Evolutionary conservation across 2,329 filamentous ascomycete species (phyloP).

Genomic region (Rasamsonia emersonii): DNA sequence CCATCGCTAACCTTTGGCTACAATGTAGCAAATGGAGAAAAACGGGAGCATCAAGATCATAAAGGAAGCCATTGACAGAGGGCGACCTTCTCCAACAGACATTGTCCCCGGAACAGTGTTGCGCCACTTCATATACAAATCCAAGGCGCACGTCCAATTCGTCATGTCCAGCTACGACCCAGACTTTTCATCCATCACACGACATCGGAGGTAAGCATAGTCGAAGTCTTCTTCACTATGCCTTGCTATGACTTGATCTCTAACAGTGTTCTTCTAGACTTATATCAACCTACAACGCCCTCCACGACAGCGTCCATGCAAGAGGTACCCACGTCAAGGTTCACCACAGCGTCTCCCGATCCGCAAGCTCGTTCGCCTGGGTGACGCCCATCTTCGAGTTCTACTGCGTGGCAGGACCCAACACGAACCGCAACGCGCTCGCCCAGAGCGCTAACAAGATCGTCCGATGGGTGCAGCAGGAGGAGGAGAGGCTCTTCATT

Average conservation of each 20-base stretch:
- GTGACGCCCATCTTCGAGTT: constrained; percentile 85
- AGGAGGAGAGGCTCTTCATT: constrained; percentile 92
- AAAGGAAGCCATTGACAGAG: constrained; percentile 58
- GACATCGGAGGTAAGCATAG: constrained; percentile 48
- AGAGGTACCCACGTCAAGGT: constrained; percentile 81
- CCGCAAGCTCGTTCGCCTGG: constrained; percentile 79
- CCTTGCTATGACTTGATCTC: constrained; percentile 1
- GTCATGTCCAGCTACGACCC: constrained; percentile 76
- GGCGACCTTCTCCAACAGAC: constrained; percentile 63
- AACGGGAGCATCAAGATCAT: constrained; percentile 70
- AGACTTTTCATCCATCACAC: constrained; percentile 52
- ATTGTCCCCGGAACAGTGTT: constrained; percentile 73
- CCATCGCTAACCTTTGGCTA: background rate
- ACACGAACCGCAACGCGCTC: constrained; percentile 52
- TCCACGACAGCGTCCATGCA: constrained; percentile 78
- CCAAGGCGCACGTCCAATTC: constrained; percentile 88
- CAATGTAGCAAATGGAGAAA: constrained; percentile 57
- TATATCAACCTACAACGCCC: constrained; percentile 73
- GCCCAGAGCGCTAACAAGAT: constrained; percentile 82
- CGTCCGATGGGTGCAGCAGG: constrained; percentile 80
- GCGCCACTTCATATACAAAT: constrained; percentile 94
- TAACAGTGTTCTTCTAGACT: constrained; percentile 42
- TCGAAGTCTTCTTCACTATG: background rate
- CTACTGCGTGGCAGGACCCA: constrained; percentile 84
- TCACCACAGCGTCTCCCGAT: constrained; percentile 66